These are phyloP conservation scores for Fusarium sp. DNA, from an alignment of 2,329 filamentous ascomycete genomes.

Conservation along the genomic window DNA sequence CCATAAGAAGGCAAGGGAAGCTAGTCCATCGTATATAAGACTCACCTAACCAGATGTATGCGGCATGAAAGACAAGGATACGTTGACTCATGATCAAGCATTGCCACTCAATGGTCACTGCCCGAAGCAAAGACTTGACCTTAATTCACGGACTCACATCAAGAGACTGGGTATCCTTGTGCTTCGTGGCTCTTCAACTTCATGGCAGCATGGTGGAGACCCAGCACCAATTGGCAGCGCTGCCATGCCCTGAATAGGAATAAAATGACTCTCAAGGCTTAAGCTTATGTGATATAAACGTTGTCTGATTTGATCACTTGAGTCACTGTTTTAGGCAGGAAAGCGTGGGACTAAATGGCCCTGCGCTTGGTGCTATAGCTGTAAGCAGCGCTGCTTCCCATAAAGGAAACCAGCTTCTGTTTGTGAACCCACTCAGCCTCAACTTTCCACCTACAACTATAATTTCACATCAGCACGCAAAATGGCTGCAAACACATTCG, in stretches of 20 bases:
- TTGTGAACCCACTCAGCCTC: conserved; percentile 24
- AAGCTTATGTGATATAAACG: neutral
- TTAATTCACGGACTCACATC: conserved; percentile 4
- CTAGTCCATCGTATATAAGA: neutral
- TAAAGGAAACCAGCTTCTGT: conserved; percentile 21
- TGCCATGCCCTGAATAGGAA: neutral
- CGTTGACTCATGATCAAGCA: neutral
- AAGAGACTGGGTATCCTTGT: conserved; percentile 1
- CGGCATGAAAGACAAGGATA: conserved; percentile 1
- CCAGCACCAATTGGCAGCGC: neutral
- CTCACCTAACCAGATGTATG: neutral
- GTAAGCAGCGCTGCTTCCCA: neutral
- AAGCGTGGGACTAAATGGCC: neutral
- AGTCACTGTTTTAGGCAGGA: conserved; percentile 6
- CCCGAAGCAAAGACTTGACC: neutral
- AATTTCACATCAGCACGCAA: conserved; percentile 4
- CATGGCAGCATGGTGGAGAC: neutral
- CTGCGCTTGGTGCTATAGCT: conserved; percentile 2
- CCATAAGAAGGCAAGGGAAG: neutral
- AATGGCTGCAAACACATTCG: conserved; percentile 51
- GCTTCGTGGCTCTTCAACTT: neutral
- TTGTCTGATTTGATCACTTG: neutral
- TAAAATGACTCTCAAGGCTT: neutral
- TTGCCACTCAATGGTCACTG: neutral
- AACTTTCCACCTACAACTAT: conserved; percentile 32